Evolutionary conservation across 1,284 basidiomycete genomes (phyloP), one percentile per base, ranked within the genome.

Genomic region (Hymenochaete sp.): DNA sequence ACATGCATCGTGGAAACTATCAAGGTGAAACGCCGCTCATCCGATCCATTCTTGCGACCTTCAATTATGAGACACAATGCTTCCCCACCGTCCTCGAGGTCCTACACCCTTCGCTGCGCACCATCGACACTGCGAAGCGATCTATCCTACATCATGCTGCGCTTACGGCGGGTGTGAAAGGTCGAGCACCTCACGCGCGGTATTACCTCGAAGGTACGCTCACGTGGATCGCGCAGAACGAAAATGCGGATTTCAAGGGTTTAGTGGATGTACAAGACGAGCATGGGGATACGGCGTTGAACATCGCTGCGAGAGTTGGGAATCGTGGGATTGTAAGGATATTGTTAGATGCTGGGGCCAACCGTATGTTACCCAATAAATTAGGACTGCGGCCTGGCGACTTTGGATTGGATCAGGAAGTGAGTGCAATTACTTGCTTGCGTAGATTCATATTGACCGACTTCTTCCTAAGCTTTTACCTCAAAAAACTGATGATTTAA

Each of bases 81-180:
- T 95, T 98, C 64, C 69, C 75, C 26, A 60, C 65, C 5, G 68
- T 95, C 21, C 77, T 96, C 5, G 62, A 70, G 5, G 62, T 69
- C 14, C 71, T 96, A 18, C 71, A 79, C 35, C 65, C 71, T 5
- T 89, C 86, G 11, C 82, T 98, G 48, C 79, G 87, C 42, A 98
- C 93, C 10, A 71, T 97, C 38, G 96, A 99, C 63, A 84, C 84
- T 3, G 79, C 87, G n/a, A 79, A 81, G 52, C 85, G 89, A 54
- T 86, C 87, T 5, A 85, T 97, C 14, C 61, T 98, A n/a, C 96
- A 99, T 62, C 96, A 99, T 59, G 82, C 96, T 53, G 82, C 89
- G 19, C 80, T 92, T 45, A 74, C 95, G 3, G 93, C 93, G 0
- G 93, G 90, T 10, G 80, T 98, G 51, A 88, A 87, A 56, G 92